phyloP scores from a whole-genome alignment of 768 basidiomycete species.

The Boletales sp. region DNA sequence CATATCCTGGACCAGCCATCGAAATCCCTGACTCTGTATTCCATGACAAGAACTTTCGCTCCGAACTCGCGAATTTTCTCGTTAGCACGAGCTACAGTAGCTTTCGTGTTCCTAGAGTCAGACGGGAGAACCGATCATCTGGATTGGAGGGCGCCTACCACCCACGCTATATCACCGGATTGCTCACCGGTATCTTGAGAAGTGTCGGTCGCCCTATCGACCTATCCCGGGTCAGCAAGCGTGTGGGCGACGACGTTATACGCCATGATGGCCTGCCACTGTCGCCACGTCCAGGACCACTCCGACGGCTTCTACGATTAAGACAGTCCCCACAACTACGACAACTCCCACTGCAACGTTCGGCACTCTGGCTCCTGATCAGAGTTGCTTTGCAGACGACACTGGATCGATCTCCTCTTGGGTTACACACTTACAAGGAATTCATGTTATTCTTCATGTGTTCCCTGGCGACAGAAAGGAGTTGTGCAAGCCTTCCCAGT shows the following conservation, averaged over 20 bases:
- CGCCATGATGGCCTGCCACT: constrained; percentile 7
- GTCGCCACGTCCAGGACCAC: constrained; percentile 22
- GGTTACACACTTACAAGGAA: constrained; percentile 24
- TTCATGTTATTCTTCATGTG: constrained; percentile 33
- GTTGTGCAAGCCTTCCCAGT: constrained; percentile 11
- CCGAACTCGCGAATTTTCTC: constrained; percentile 38
- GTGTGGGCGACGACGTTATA: constrained; percentile 45
- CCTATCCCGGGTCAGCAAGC: constrained; percentile 34
- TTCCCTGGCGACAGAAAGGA: constrained; percentile 3
- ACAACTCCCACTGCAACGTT: constrained; percentile 46
- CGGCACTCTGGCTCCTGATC: constrained; percentile 46
- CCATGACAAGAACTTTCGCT: constrained; percentile 26
- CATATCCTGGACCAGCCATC: constrained; percentile 45
- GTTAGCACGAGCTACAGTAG: constrained; percentile 26
- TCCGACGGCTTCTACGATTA: no score
- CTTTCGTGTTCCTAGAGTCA: constrained; percentile 6
- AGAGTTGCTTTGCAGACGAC: constrained; percentile 45
- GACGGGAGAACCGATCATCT: constrained; percentile 29
- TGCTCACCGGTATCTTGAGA: constrained; percentile 42
- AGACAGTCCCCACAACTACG: constrained; percentile 19
- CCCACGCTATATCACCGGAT: constrained; percentile 43
- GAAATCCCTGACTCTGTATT: constrained; percentile 30
- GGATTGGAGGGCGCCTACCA: constrained; percentile 35
- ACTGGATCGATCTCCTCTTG: constrained; percentile 14
- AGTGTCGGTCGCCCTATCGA: constrained; percentile 31